A percentile compares a stretch with the other conserved stretches of the same genome.
Conservation (phyloP, 352 stramenopile species). For the Blastocystis sp. region DNA sequence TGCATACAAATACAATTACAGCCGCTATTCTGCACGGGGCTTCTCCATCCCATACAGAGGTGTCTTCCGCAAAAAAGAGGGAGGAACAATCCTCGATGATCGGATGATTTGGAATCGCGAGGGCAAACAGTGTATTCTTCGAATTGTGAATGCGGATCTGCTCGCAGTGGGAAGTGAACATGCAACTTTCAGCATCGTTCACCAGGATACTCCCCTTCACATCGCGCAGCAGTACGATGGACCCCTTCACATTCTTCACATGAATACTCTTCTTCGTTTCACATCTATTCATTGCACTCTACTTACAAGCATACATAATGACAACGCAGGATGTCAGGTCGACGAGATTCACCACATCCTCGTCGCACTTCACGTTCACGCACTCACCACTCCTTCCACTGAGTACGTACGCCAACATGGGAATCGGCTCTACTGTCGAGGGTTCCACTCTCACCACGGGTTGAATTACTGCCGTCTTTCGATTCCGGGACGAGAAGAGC, state of each 20-base stretch:
- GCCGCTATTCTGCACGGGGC: background rate
- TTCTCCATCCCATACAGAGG: background rate
- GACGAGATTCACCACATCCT: background rate
- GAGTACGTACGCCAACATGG: background rate
- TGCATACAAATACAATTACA: background rate
- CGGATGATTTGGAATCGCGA: slow-evolving; percentile 51
- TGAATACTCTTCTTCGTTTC: slow-evolving; percentile 59
- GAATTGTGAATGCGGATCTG: slow-evolving; percentile 47
- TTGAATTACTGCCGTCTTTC: background rate
- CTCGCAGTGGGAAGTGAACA: slow-evolving; percentile 9
- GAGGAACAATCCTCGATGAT: slow-evolving; percentile 46
- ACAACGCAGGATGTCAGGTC: background rate
- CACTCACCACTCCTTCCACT: background rate
- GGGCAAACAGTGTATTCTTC: slow-evolving; percentile 10
- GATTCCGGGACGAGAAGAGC: background rate
- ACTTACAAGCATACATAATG: background rate
- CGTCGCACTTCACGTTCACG: background rate
- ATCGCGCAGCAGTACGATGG: slow-evolving; percentile 9
- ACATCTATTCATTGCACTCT: background rate
- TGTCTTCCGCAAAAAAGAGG: slow-evolving; percentile 21
- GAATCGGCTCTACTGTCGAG: background rate
- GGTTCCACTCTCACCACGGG: background rate
- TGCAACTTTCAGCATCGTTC: background rate
- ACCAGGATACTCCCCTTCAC: slow-evolving; percentile 16
- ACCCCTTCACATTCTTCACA: background rate